These are phyloP conservation scores for Claviceps pazoutovae DNA, from an alignment of 2,329 filamentous ascomycete genomes.

Conservation along the genomic window DNA sequence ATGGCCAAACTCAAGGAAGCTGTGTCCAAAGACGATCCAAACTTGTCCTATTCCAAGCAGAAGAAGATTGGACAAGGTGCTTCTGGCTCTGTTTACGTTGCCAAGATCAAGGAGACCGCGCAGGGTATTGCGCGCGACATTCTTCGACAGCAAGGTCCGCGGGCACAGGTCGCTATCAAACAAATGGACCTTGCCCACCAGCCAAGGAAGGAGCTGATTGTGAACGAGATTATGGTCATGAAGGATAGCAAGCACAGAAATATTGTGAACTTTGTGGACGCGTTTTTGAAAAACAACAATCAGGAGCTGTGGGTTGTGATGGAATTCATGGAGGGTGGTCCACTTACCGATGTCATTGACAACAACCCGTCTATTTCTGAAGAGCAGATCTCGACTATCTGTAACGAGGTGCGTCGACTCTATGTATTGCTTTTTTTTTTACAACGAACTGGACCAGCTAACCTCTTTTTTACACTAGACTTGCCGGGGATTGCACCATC, in stretches of 20 bases:
- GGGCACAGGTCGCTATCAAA: constrained; percentile 93
- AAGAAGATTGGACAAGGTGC: constrained; percentile 99
- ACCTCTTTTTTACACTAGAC: constrained; percentile 42
- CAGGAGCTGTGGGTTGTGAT: constrained; percentile 98
- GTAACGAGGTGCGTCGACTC: constrained; percentile 63
- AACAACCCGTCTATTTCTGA: constrained; percentile 91
- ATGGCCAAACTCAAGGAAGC: constrained; percentile 93
- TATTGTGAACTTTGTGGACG: constrained; percentile 97
- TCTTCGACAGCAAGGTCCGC: constrained; percentile 62
- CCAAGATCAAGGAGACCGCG: constrained; percentile 81
- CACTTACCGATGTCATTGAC: constrained; percentile 95
- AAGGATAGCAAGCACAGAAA: constrained; percentile 97
- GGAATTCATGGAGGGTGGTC: constrained; percentile 99
- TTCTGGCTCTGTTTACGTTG: constrained; percentile 94
- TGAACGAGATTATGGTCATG: constrained; percentile 99
- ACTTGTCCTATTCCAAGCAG: constrained; percentile 94
- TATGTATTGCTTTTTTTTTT: neutral
- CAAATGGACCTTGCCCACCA: constrained; percentile 99
- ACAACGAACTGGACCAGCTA: neutral
- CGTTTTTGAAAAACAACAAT: constrained; percentile 88
- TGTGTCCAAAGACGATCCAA: constrained; percentile 88
- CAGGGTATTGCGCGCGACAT: constrained; percentile 74
- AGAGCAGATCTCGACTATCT: constrained; percentile 96
- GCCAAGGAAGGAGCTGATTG: constrained; percentile 92
- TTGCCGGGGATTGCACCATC: constrained; percentile 84